These are phyloP conservation scores for Bisporella sp. DNA, from an alignment of 2,329 filamentous ascomycete genomes.

Conservation along the genomic window DNA sequence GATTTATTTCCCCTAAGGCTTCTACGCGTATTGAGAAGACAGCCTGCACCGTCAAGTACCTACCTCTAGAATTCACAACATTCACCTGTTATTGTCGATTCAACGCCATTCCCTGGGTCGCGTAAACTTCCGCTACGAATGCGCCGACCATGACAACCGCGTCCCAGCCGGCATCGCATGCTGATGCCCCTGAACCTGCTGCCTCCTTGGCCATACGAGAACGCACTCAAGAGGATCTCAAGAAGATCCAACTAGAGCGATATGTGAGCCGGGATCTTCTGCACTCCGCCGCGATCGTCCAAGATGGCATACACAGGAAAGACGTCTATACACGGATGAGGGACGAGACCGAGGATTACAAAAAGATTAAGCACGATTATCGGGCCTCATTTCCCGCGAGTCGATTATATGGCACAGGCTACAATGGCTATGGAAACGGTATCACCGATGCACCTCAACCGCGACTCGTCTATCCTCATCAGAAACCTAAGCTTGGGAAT, in stretches of 20 bases:
- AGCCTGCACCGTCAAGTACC: too few species aligned
- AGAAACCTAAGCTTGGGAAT: conserved; percentile 70
- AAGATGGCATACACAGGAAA: conserved; percentile 42
- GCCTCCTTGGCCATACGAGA: conserved; percentile 20
- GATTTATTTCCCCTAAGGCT: too few species aligned
- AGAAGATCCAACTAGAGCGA: conserved; percentile 50
- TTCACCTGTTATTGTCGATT: too few species aligned
- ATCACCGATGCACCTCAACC: conserved; percentile 66
- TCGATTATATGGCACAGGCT: conserved; percentile 65
- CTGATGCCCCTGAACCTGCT: conserved; percentile 13
- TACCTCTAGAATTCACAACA: too few species aligned
- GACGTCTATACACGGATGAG: conserved; percentile 56
- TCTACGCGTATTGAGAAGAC: too few species aligned
- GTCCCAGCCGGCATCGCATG: conserved; percentile 19
- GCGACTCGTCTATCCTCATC: conserved; percentile 67
- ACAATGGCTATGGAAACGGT: conserved; percentile 83
- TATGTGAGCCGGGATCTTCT: conserved; percentile 59
- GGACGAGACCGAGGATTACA: conserved; percentile 64
- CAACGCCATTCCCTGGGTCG: not conserved
- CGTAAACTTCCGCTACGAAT: conserved; percentile 17
- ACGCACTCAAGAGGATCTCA: conserved; percentile 24
- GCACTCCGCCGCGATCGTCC: conserved; percentile 45
- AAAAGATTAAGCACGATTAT: conserved; percentile 48
- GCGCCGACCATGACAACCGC: conserved; percentile 26
- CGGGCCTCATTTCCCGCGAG: conserved; percentile 48